Base-by-base conservation (phyloP, 257 asterid species). In the Solanum lignicaule region DNA sequence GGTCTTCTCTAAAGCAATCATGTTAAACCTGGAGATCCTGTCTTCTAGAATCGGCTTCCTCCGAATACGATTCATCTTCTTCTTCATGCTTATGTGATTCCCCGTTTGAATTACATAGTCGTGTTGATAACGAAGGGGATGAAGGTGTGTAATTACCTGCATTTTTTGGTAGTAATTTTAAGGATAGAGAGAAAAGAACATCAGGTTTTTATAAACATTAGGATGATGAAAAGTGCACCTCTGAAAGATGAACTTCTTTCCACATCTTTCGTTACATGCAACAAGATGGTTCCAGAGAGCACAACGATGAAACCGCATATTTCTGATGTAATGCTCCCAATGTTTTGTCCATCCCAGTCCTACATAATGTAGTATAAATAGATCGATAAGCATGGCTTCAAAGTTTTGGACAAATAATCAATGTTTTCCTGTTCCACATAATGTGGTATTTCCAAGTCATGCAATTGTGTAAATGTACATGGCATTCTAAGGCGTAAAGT, bases 331-430 rank as follows among this genome's bases (percentile, higher is more conserved):
- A 94, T 96, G 88, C 78, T 92, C 84, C 97, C 95, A n/a, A 87
- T 90, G 84, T 91, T 91, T 87, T 96, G 98, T 9, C 92, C 95
- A 76, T 96, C 98, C 99, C 98, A 96, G 87, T 95, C 99, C 99
- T 96, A 89, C 75, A 89, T 81, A 32, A 25, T 16, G 15, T 36
- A 85, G 69, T 3, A 18, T 18, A 48, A 48, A 29, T 82, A 29
- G 69, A 31, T 18, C 69, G 25, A 48, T 82, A 82, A 81, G 68
- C 58, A 79, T 81, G 41, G 8, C 43, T 16, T 82, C 43, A 29
- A 25, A 46, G 69, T 82, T 82, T 18, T 10, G 41, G 43, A 31
- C 29, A 82, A 29, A 21, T 82, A 82, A 48, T 82, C 69, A 29
- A 5, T 23, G 58, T n/a, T 23, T 23, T 39, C 32, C 35, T 39